Evolutionary conservation across 2,329 filamentous ascomycete genomes (phyloP).

Genomic region (Diaporthe humulicola): DNA sequence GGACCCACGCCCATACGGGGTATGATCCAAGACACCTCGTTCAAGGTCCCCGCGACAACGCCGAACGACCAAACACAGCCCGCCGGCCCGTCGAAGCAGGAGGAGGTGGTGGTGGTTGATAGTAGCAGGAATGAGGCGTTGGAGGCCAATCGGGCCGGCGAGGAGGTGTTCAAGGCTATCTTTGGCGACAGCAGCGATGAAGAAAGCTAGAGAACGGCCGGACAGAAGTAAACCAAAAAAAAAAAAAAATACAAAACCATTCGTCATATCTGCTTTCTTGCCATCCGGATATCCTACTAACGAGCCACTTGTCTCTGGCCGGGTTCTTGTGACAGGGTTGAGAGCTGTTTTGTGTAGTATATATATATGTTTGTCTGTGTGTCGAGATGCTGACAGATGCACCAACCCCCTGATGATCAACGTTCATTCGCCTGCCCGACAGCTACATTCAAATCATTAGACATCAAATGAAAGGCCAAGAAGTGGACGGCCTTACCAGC

Average conservation of each 20-base stretch:
- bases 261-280: too few relatives aligned
- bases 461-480: too few relatives aligned
- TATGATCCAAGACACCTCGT: conserved; percentile 3
- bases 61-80: conserved; percentile 26
- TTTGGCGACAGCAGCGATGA: conserved; percentile 87
- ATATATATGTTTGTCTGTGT: too few relatives aligned
- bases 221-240: neutral
- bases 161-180: conserved; percentile 90
- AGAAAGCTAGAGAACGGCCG: conserved; percentile 27
- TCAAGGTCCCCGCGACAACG: conserved; percentile 3
- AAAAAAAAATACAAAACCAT: too few relatives aligned
- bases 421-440: neutral
- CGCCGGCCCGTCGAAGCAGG: conserved; percentile 35
- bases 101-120: conserved; percentile 64
- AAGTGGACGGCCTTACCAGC: neutral
- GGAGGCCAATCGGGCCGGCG: conserved; percentile 79
- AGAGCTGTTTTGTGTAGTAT: neutral
- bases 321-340: neutral
- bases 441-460: neutral
- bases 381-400: neutral
- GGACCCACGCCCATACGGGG: neutral
- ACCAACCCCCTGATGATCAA: neutral
- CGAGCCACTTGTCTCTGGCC: neutral
- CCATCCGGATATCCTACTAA: neutral
- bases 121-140: conserved; percentile 83